These are phyloP conservation scores for Gossypium ekmanianum DNA, from an alignment of 345 rosid species.

Conservation along the genomic window DNA sequence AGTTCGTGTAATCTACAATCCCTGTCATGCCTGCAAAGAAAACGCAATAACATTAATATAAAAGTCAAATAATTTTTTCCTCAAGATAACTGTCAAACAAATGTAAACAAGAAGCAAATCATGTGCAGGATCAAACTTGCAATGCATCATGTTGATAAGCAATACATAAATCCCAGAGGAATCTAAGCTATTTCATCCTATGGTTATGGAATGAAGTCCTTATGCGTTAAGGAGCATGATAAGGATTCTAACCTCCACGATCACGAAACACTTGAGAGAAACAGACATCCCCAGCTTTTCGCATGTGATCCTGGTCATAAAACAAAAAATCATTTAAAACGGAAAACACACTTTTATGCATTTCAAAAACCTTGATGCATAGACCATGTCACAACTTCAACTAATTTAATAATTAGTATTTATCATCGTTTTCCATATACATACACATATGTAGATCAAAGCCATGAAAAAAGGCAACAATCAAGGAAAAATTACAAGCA, in stretches of 20 bases:
- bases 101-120: not conserved
- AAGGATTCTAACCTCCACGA: conserved; percentile 51
- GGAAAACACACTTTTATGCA: not conserved
- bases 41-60: not conserved
- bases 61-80: not conserved
- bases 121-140: not conserved
- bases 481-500: conserved; percentile 1
- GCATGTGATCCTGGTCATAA: conserved; percentile 85
- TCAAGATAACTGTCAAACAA: not conserved
- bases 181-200: not conserved
- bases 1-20: conserved; percentile 80
- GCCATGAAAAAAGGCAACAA: not conserved
- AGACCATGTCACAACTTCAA: not conserved
- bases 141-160: not conserved
- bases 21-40: conserved; percentile 70
- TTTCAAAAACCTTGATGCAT: not conserved
- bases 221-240: not conserved
- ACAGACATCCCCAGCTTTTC: conserved; percentile 95
- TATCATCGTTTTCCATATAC: not conserved
- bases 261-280: conserved; percentile 90
- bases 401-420: not conserved
- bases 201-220: not conserved
- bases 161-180: not conserved
- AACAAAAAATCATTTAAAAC: not conserved
- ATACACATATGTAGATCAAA: not conserved